Conservation (phyloP, 257 asterid species). For the Solanum virginianum region DNA sequence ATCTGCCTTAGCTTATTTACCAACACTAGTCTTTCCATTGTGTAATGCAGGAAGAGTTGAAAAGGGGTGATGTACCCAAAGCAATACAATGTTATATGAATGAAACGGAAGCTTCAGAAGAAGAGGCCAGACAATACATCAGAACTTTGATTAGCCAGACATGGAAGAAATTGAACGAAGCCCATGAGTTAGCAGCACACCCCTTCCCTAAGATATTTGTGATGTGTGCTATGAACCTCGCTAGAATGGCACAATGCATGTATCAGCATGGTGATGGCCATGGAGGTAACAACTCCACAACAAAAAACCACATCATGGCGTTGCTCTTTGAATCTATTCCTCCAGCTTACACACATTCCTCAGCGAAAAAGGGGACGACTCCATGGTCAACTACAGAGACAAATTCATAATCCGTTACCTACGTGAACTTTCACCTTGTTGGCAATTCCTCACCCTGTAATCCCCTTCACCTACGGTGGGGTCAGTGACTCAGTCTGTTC, state of each 20-base stretch:
- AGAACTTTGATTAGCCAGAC: conserved; percentile 1
- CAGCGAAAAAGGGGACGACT: not conserved
- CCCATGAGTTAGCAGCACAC: not conserved
- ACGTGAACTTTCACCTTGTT: not conserved
- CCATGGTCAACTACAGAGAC: not conserved
- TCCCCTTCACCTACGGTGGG: not conserved
- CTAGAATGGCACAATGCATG: conserved; percentile 38
- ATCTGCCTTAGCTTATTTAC: not conserved
- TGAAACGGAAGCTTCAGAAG: conserved; percentile 13
- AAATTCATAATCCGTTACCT: not conserved
- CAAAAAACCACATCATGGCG: conserved; percentile 1
- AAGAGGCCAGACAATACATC: conserved; percentile 11
- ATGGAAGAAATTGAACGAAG: conserved; percentile 31
- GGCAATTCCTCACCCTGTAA: not conserved
- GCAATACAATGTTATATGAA: conserved; percentile 39
- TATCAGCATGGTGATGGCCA: conserved; percentile 53
- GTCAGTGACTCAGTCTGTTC: not conserved
- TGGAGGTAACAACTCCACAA: conserved; percentile 17
- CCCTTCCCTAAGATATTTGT: conserved; percentile 9
- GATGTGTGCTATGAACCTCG: conserved; percentile 15
- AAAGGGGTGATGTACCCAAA: conserved; percentile 21
- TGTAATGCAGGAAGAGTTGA: not conserved
- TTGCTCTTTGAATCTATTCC: conserved; percentile 26
- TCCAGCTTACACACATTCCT: not conserved
- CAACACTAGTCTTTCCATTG: not conserved